phyloP scores from a whole-genome alignment of 495 filamentous ascomycete genomes.

The Chaetomidium leptoderma region DNA sequence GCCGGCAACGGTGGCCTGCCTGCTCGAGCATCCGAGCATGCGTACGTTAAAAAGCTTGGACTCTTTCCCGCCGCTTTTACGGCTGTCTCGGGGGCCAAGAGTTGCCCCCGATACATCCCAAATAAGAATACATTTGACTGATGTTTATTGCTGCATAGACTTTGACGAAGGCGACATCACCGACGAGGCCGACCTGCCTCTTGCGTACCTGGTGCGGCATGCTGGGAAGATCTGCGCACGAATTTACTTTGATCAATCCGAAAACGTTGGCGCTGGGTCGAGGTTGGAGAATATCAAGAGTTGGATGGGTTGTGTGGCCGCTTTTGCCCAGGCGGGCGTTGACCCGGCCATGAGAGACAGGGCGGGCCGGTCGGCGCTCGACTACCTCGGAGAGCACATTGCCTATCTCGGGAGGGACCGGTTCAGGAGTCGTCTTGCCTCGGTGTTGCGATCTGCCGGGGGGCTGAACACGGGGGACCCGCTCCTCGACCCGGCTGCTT shows the following conservation, averaged over 20 bases:
- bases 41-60: too few relatives aligned
- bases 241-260: background rate
- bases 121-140: too few relatives aligned
- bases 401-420: background rate
- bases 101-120: too few relatives aligned
- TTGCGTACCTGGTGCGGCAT: conserved; percentile 2
- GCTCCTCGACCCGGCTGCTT: background rate
- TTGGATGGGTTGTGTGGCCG: conserved; percentile 9
- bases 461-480: background rate
- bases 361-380: conserved; percentile 4
- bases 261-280: background rate
- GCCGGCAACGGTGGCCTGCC: background rate
- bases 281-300: background rate
- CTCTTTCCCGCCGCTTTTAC: too few relatives aligned
- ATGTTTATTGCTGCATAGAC: too few relatives aligned
- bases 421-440: background rate
- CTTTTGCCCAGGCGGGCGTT: background rate
- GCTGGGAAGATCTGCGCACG: conserved; percentile 1
- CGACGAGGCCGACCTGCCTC: background rate
- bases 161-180: background rate
- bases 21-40: conserved; percentile 9
- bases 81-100: too few relatives aligned
- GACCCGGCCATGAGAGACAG: conserved; percentile 4
- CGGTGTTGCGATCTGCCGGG: background rate
- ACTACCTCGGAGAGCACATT: conserved; percentile 6